Percentiles rank a stretch among this genome's conserved stretches.
Evolutionary conservation across 352 stramenopile species (phyloP).

Genomic region (Phytophthora capsici): DNA sequence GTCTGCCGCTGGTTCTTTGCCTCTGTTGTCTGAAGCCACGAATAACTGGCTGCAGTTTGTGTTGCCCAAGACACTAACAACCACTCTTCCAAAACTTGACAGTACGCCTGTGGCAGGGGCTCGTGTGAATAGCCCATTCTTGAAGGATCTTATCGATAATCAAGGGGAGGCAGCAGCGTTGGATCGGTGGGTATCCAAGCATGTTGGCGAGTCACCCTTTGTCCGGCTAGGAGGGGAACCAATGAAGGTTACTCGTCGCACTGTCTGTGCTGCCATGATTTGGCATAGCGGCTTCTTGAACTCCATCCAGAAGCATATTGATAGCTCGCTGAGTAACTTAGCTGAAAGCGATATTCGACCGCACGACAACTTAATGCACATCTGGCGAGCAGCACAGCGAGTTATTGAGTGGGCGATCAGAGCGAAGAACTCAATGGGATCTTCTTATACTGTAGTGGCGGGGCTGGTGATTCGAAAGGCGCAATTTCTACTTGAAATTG

Average conservation of each 20-base stretch:
- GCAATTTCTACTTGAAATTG: slow-evolving; percentile 84
- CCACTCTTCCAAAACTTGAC: slow-evolving; percentile 31
- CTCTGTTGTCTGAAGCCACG: slow-evolving; percentile 55
- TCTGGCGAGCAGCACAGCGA: slow-evolving; percentile 88
- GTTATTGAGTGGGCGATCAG: slow-evolving; percentile 91
- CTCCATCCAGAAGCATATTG: slow-evolving; percentile 64
- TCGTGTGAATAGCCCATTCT: slow-evolving; percentile 45
- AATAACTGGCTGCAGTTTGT: slow-evolving; percentile 68
- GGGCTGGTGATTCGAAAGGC: slow-evolving; percentile 85
- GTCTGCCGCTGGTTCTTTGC: slow-evolving; percentile 27
- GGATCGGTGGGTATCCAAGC: slow-evolving; percentile 82
- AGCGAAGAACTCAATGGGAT: slow-evolving; percentile 89
- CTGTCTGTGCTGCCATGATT: slow-evolving; percentile 88
- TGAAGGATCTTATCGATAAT: slow-evolving; percentile 77
- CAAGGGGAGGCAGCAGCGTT: slow-evolving; percentile 59
- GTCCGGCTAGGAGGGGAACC: slow-evolving; percentile 76
- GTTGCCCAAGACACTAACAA: slow-evolving; percentile 58
- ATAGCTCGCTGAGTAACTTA: slow-evolving; percentile 52
- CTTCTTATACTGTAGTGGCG: slow-evolving; percentile 81
- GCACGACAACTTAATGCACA: slow-evolving; percentile 90
- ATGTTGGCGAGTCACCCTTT: slow-evolving; percentile 87
- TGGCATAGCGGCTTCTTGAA: slow-evolving; percentile 85
- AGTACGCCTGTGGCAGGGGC: slow-evolving; percentile 14
- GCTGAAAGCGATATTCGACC: slow-evolving; percentile 73
- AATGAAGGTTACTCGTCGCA: slow-evolving; percentile 89